A percentile compares a stretch with the other conserved stretches of the same genome.
Conservation (phyloP, 2,329 filamentous ascomycete genomes). For the Xylaria digitata region DNA sequence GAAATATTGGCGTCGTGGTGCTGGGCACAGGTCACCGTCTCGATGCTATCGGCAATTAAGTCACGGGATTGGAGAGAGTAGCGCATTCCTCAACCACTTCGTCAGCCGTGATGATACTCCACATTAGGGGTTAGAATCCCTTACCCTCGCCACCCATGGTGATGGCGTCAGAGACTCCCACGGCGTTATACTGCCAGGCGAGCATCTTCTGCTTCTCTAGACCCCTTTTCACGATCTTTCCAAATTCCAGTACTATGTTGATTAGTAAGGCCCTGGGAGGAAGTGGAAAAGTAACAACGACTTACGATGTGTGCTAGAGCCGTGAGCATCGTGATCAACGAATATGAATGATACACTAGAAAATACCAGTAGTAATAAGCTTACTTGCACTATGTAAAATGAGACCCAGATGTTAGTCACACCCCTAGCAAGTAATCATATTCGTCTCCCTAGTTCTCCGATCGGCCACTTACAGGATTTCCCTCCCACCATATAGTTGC, state of each 20-base stretch:
- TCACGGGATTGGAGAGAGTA: conserved; percentile 92
- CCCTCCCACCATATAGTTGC: conserved; percentile 98
- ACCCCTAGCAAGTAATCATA: background rate
- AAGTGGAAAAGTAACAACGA: background rate
- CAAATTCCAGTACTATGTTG: conserved; percentile 81
- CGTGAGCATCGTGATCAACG: conserved; percentile 21
- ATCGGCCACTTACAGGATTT: conserved; percentile 74
- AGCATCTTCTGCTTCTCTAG: conserved; percentile 87
- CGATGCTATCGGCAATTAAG: conserved; percentile 93
- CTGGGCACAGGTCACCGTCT: conserved; percentile 91
- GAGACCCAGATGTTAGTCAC: conserved; percentile 28
- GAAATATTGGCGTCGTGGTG: conserved; percentile 93
- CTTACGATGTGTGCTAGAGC: conserved; percentile 49
- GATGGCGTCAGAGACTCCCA: conserved; percentile 89
- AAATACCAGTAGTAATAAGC: conserved; percentile 15
- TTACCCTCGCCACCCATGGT: conserved; percentile 93
- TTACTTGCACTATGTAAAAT: conserved; percentile 47
- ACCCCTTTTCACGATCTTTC: conserved; percentile 85
- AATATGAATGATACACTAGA: background rate
- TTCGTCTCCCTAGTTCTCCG: background rate
- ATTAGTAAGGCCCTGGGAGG: conserved; percentile 27
- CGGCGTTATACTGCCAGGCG: conserved; percentile 93
- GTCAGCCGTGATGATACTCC: conserved; percentile 15
- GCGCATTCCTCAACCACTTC: conserved; percentile 77
- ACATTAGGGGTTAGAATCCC: background rate